phyloP scores from a whole-genome alignment of 2,329 filamentous ascomycete genomes.

The Xylaria sp. region DNA sequence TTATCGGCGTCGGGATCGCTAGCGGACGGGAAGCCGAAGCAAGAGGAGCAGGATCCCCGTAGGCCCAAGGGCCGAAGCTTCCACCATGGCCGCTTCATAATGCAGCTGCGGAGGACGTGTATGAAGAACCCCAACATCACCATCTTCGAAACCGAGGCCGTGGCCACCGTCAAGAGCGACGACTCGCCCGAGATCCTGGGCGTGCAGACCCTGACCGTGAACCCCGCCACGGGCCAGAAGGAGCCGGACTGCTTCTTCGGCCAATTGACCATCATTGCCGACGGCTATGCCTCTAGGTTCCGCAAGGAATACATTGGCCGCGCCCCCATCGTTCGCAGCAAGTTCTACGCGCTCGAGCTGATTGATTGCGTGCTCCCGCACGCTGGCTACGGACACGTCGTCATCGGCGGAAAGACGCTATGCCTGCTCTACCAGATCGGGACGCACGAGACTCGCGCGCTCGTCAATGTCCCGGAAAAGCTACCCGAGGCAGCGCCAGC shows the following conservation, averaged over 20 bases:
- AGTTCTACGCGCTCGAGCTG: slow-evolving; percentile 94
- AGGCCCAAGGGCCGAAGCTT: slow-evolving; percentile 82
- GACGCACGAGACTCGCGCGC: slow-evolving; percentile 88
- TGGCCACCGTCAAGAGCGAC: slow-evolving; percentile 76
- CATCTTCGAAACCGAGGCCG: slow-evolving; percentile 89
- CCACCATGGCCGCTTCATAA: slow-evolving; percentile 95
- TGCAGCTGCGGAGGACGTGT: slow-evolving; percentile 80
- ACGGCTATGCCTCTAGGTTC: slow-evolving; percentile 94
- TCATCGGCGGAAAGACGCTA: slow-evolving; percentile 80
- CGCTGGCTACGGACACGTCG: slow-evolving; percentile 83
- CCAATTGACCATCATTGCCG: slow-evolving; percentile 85
- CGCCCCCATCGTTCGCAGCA: slow-evolving; percentile 78
- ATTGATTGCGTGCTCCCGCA: slow-evolving; percentile 85
- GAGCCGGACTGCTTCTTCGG: slow-evolving; percentile 84
- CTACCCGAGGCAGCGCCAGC: slow-evolving; percentile 77
- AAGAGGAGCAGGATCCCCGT: slow-evolving; percentile 45
- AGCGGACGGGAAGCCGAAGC: slow-evolving; percentile 43
- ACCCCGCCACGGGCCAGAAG: slow-evolving; percentile 66
- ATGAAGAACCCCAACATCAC: slow-evolving; percentile 83
- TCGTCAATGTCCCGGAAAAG: slow-evolving; percentile 87
- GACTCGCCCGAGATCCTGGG: slow-evolving; percentile 80
- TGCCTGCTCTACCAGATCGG: slow-evolving; percentile 97
- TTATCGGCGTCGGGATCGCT: slow-evolving; percentile 14
- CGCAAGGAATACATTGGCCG: slow-evolving; percentile 79
- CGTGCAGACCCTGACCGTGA: slow-evolving; percentile 77